Evolutionary conservation across 1,284 basidiomycete genomes (phyloP).

Genomic region (Malassezia psittaci): DNA sequence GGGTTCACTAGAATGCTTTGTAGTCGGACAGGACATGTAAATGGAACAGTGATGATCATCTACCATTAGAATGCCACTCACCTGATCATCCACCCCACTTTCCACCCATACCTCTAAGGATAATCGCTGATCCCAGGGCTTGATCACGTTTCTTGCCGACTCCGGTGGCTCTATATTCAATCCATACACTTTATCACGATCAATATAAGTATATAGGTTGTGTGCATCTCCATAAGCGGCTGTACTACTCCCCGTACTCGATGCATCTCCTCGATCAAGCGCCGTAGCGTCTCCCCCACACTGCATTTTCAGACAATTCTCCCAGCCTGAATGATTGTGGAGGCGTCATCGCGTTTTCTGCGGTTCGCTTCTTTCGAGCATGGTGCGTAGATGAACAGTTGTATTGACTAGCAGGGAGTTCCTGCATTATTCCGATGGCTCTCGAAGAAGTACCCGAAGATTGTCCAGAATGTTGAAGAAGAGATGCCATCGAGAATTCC

Average conservation of each 20-base stretch:
- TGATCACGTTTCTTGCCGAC: conserved; percentile 33
- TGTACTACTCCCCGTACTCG: neutral
- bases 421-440: conserved; percentile 48
- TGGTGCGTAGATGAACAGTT: neutral
- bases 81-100: conserved; percentile 43
- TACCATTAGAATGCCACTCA: neutral
- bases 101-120: conserved; percentile 26
- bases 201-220: conserved; percentile 37
- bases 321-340: neutral
- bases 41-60: conserved; percentile 42
- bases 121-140: conserved; percentile 39
- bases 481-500: conserved; percentile 35
- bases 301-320: neutral
- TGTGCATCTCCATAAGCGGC: conserved; percentile 4
- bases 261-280: neutral
- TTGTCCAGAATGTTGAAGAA: conserved; percentile 44
- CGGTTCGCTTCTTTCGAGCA: neutral
- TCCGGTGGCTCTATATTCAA: conserved; percentile 39
- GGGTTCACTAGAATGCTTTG: conserved; percentile 39
- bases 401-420: conserved; percentile 28
- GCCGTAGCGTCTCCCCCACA: conserved; percentile 10
- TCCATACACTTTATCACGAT: conserved; percentile 37
- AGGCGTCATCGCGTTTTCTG: neutral
- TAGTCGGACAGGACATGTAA: conserved; percentile 37
- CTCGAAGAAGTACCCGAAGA: conserved; percentile 49